Evolutionary conservation across 139 green algal species (phyloP), one percentile per base, ranked within the genome.

Genomic region (Tetradesmus obliquus): DNA sequence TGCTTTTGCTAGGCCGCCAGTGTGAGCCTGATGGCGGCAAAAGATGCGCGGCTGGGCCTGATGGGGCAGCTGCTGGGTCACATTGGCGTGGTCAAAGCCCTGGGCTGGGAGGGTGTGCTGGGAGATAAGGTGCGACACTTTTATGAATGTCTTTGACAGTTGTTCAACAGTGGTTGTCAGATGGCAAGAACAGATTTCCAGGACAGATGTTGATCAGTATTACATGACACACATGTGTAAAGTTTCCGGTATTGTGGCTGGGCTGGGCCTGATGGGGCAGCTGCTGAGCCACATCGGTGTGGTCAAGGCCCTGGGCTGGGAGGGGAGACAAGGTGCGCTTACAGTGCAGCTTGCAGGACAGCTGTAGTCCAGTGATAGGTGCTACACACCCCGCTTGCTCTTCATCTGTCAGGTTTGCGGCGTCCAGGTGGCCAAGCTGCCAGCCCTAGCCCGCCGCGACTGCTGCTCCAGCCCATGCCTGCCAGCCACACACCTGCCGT

Each of bases 21-120:
- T 51, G 19, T 81, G 12, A 53, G 62, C 8, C 97, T 99, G 95
- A 98, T 99, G 97, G 86, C 81, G 0, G 91, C 93, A 89, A 99
- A 98, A 91, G 97, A 98, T 85, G 71, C 22, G 54, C 88, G 92
- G 2, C 69, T 98, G 66, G 5, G 79, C 1, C 62, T 91, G 55
- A 95, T 97, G 82, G 86, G 84, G 13, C 94, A 97, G 82, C 32
- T 97, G 74, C 88, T 98, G 82, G 83, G 91, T 0, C 93, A 94
- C 88, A 95, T 97, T 2, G 82, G 92, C 6, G 71, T 94, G 58
- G 94, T 98, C 87, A 98, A 97, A 91, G 92, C 93, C 82, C 82
- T 92, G 9, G 89, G 76, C 12, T 97, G 95, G 97, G 96, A 98
- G 93, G 13, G 62, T 4, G 62, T 69, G n/a, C 22, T 90, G 71